Base-by-base conservation (phyloP, 2,329 filamentous ascomycete genomes). In the Cryphonectria naterciae region DNA sequence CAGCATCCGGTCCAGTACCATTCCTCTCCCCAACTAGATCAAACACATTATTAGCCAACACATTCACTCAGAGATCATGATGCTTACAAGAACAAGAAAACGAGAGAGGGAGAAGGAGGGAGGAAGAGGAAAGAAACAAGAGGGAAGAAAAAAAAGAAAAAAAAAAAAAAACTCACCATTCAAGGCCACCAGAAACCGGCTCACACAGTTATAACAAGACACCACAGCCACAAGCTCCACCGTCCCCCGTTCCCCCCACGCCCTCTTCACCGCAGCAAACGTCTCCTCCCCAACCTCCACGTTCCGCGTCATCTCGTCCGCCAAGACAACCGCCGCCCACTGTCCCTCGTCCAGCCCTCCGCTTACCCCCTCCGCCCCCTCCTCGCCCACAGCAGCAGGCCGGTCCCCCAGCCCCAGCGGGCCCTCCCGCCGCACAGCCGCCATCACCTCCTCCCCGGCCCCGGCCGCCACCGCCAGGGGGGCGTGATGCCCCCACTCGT, bases 171-270 rank as follows among this genome's bases (percentile, higher is more conserved):
- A 82, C 87, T 80, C 81, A 90, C 89, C 92, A 82, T 97, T 91
- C 69, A 97, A 80, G 19, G 93, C 93, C 28, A 97, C 93, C 75
- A 97, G 80, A 75, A 97, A 95, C 41, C 93, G 87, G 79, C 92
- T 94, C 22, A 97, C 93, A 77, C 92, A 95, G 79, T 97, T 97
- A 79, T 97, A 97, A 68, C 88, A 89, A 17, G 92, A 92, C 74
- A 88, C 87, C 32, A 92, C 95, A 43, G 92, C 89, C 61, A 92
- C 95, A 73, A 74, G 67, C 68, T 74, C 70, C 19, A 97, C 92
- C 66, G 95, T 85, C 81, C 95, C 92, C 77, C 87, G 85, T 73
- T 95, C 91, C 35, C 78, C 85, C 74, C 95, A 94, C 49, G 86
- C 77, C 17, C 74, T 79, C 81, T 86, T 91, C 74, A 97, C 74